phyloP scores from a whole-genome alignment of 176 grass and related monocot genomes.

The Zoysia japonica region DNA sequence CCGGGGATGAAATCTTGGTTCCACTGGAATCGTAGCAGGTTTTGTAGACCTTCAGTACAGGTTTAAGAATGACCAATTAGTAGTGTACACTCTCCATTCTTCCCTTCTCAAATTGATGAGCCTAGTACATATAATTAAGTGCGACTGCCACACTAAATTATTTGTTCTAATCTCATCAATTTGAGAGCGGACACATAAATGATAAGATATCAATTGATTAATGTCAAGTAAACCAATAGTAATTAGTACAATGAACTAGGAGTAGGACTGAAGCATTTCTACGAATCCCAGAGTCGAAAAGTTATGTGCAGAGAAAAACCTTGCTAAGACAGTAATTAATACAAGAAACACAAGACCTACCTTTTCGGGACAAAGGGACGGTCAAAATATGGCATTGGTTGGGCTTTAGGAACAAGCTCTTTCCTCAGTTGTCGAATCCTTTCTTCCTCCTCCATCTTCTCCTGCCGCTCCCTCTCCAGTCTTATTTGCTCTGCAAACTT shows the following conservation, averaged over 20 bases:
- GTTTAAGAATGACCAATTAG: constrained; percentile 31
- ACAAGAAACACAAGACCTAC: constrained; percentile 23
- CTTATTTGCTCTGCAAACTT: constrained; percentile 60
- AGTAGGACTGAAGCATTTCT: neutral
- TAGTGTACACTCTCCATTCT: neutral
- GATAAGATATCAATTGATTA: constrained; percentile 9
- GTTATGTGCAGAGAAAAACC: neutral
- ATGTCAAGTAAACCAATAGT: constrained; percentile 1
- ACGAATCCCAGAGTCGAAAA: neutral
- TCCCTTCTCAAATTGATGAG: neutral
- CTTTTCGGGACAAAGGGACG: constrained; percentile 82
- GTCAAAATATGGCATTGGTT: constrained; percentile 95
- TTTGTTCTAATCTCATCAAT: neutral
- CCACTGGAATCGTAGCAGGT: constrained; percentile 64
- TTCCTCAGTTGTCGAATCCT: constrained; percentile 73
- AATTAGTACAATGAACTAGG: neutral
- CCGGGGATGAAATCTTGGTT: constrained; percentile 72
- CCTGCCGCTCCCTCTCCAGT: constrained; percentile 63
- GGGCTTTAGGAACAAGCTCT: constrained; percentile 92
- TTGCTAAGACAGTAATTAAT: constrained; percentile 5
- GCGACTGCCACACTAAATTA: neutral
- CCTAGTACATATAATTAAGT: neutral
- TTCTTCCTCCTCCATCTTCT: constrained; percentile 81
- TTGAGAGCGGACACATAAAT: neutral
- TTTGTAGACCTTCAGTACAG: constrained; percentile 68